Conservation (phyloP, 768 basidiomycete species). For the Erythrobasidium yunnanense region DNA sequence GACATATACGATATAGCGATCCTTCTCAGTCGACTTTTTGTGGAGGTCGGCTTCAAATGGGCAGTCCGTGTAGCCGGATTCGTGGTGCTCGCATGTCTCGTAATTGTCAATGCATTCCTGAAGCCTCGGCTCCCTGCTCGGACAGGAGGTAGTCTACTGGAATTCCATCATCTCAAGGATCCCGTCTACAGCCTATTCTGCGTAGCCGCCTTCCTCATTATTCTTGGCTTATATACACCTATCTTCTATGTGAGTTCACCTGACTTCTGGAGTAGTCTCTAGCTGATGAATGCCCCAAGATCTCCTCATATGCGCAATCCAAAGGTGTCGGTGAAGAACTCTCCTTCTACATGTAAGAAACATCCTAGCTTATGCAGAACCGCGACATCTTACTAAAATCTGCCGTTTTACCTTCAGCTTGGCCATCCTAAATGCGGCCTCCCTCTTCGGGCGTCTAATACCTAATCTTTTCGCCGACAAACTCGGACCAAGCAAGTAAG, state of each 20-base stretch:
- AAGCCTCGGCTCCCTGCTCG: conserved; percentile 44
- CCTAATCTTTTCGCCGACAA: conserved; percentile 45
- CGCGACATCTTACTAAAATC: not conserved
- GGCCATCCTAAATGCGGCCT: conserved; percentile 56
- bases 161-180: conserved; percentile 30
- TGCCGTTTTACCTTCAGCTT: conserved; percentile 37
- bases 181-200: conserved; percentile 29
- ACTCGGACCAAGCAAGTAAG: conserved; percentile 25
- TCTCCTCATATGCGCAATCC: not conserved
- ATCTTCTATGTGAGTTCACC: conserved; percentile 40
- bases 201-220: conserved; percentile 41
- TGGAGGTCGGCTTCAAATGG: conserved; percentile 37
- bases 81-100: conserved; percentile 43
- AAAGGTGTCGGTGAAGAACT: conserved; percentile 27
- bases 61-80: conserved; percentile 46
- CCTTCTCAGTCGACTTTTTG: conserved; percentile 50
- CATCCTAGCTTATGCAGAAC: not conserved
- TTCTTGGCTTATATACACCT: conserved; percentile 44
- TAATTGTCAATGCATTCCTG: conserved; percentile 45
- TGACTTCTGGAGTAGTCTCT: conserved; percentile 46
- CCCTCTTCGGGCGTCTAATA: conserved; percentile 53
- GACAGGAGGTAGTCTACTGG: conserved; percentile 34
- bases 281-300: not conserved
- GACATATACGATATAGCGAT: conserved; percentile 35
- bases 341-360: conserved; percentile 34